A percentile compares a stretch with the other conserved stretches of the same genome.
Conservation (phyloP, 1,139 yeast species). For the Debaryomycetaceae sp. region DNA sequence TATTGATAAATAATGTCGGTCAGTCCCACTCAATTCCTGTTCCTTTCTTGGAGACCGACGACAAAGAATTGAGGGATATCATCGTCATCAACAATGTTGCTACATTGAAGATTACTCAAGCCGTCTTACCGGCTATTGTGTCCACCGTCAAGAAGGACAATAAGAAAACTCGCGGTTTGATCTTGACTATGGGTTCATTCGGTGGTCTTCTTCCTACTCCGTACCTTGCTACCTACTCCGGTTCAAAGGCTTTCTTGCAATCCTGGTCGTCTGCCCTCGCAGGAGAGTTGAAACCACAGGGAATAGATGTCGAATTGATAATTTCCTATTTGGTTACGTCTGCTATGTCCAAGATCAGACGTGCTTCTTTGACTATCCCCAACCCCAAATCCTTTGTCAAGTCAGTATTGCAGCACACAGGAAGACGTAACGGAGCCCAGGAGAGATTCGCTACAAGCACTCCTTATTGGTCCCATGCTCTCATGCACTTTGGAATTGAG, state of each 20-base stretch:
- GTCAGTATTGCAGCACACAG: conserved; percentile 63
- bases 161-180: conserved; percentile 56
- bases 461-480: conserved; percentile 93
- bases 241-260: conserved; percentile 93
- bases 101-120: conserved; percentile 78
- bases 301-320: conserved; percentile 81
- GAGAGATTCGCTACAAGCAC: conserved; percentile 83
- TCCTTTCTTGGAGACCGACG: conserved; percentile 78
- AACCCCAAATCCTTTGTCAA: conserved; percentile 75
- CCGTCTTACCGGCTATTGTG: conserved; percentile 64
- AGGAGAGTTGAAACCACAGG: conserved; percentile 68
- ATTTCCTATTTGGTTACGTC: conserved; percentile 92
- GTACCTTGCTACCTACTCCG: conserved; percentile 87
- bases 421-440: conserved; percentile 90
- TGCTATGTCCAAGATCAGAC: conserved; percentile 91
- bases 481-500: conserved; percentile 83
- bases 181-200: conserved; percentile 94
- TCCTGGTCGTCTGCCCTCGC: conserved; percentile 88
- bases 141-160: conserved; percentile 42
- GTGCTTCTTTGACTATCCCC: conserved; percentile 74
- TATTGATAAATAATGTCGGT: conserved; percentile 90
- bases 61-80: conserved; percentile 69
- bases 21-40: conserved; percentile 94
- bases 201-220: conserved; percentile 95
- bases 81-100: conserved; percentile 83